These are phyloP conservation scores for Discostella stelligeroides DNA, from an alignment of 108 stramenopile genomes.

Conservation along the genomic window DNA sequence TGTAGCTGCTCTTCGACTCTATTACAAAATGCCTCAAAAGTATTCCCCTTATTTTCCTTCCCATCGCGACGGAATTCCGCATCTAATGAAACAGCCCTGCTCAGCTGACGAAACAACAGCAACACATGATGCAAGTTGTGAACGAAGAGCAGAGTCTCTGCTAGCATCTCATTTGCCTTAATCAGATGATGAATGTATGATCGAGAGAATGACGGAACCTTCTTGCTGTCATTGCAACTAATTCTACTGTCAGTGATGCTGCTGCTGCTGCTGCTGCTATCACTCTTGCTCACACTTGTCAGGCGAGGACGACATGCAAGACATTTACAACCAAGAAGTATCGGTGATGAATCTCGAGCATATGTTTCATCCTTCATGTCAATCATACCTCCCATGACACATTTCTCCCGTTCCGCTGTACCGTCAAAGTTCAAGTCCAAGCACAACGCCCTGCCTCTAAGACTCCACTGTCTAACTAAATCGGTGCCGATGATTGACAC, in stretches of 20 bases:
- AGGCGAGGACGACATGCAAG: slow-evolving; percentile 50
- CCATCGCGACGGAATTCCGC: background rate
- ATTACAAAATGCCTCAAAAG: slow-evolving; percentile 28
- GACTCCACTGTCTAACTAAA: slow-evolving; percentile 33
- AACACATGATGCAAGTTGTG: slow-evolving; percentile 86
- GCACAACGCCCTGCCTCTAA: slow-evolving; percentile 23
- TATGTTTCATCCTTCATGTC: slow-evolving; percentile 53
- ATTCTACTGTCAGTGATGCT: no score
- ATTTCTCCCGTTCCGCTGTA: background rate
- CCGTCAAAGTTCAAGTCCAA: slow-evolving; percentile 16
- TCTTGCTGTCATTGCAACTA: background rate
- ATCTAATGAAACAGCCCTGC: slow-evolving; percentile 30
- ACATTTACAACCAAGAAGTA: slow-evolving; percentile 63
- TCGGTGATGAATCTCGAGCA: slow-evolving; percentile 55
- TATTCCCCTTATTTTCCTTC: background rate
- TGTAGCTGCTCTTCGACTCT: slow-evolving; percentile 22
- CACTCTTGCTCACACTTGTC: background rate
- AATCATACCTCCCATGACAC: slow-evolving; percentile 44
- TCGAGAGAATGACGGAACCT: slow-evolving; percentile 46
- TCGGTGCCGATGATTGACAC: slow-evolving; percentile 59
- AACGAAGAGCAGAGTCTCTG: slow-evolving; percentile 77
- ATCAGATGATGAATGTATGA: slow-evolving; percentile 86
- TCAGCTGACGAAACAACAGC: slow-evolving; percentile 38
- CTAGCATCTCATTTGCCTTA: slow-evolving; percentile 79
- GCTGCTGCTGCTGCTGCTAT: no score